These are phyloP conservation scores for Cyberlindnera amylophila DNA, from an alignment of 805 yeast species.

Conservation along the genomic window DNA sequence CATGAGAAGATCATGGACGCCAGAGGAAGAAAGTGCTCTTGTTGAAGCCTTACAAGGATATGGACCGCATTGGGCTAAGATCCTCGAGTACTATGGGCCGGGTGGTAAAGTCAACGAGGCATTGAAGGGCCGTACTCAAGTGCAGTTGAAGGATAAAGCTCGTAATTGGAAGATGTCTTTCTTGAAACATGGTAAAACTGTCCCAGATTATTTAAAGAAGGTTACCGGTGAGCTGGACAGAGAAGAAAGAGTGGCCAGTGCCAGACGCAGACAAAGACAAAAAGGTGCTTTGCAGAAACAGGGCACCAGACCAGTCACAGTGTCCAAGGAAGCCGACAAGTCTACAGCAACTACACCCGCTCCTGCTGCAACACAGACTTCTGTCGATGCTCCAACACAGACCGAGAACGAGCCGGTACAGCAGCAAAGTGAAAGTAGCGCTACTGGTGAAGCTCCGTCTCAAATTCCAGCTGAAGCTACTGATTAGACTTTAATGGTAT, in stretches of 20 bases:
- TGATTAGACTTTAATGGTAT: too few relatives aligned
- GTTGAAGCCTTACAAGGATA: slow-evolving; percentile 70
- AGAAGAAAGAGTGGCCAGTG: slow-evolving; percentile 39
- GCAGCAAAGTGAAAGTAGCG: background rate
- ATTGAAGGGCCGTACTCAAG: slow-evolving; percentile 82
- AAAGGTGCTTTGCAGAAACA: slow-evolving; percentile 9
- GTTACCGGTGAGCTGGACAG: slow-evolving; percentile 85
- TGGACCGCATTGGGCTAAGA: slow-evolving; percentile 94
- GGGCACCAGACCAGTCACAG: slow-evolving; percentile 6
- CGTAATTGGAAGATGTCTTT: slow-evolving; percentile 91
- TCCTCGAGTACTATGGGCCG: slow-evolving; percentile 85
- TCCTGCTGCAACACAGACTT: background rate
- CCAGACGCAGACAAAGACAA: slow-evolving; percentile 24
- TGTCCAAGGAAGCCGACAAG: background rate
- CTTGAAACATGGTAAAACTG: slow-evolving; percentile 65
- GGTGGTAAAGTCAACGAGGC: slow-evolving; percentile 86
- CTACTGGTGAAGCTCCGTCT: background rate
- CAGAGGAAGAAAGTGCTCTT: slow-evolving; percentile 83
- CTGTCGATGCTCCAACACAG: background rate
- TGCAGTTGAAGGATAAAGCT: slow-evolving; percentile 94
- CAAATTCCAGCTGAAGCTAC: too few relatives aligned
- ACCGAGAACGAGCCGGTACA: too few relatives aligned
- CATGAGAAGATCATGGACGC: slow-evolving; percentile 75
- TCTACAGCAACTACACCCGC: background rate
- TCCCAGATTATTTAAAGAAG: slow-evolving; percentile 74